A percentile compares a stretch with the other conserved stretches of the same genome.
Conservation (phyloP, 352 stramenopile genomes). For the Phytophthora idaei region DNA sequence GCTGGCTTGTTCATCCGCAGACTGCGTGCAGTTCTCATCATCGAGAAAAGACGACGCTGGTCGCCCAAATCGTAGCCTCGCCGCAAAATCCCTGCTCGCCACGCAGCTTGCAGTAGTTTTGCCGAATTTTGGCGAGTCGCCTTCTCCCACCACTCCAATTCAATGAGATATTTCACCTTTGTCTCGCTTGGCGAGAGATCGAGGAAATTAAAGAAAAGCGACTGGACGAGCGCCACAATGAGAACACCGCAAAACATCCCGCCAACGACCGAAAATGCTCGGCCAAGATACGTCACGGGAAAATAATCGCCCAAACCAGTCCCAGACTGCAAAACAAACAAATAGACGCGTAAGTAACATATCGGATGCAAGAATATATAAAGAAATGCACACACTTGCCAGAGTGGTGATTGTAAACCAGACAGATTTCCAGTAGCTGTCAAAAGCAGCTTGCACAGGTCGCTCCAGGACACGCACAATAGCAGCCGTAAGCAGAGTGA, state of each 20-base stretch:
- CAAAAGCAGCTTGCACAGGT: slow-evolving; percentile 61
- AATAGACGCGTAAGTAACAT: slow-evolving; percentile 1
- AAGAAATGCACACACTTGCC: slow-evolving; percentile 36
- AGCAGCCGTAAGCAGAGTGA: slow-evolving; percentile 64
- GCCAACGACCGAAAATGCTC: slow-evolving; percentile 57
- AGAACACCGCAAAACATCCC: slow-evolving; percentile 77
- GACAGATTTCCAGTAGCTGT: slow-evolving; percentile 75
- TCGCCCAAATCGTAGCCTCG: slow-evolving; percentile 1
- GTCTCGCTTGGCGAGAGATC: slow-evolving; percentile 67
- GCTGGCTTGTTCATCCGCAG: slow-evolving; percentile 41
- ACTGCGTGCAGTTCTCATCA: slow-evolving; percentile 35
- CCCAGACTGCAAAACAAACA: slow-evolving; percentile 44
- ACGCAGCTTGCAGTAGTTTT: slow-evolving; percentile 54
- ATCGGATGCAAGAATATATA: background rate
- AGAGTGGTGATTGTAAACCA: slow-evolving; percentile 76
- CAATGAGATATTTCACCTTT: slow-evolving; percentile 73
- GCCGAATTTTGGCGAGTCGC: slow-evolving; percentile 46
- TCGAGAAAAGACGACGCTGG: slow-evolving; percentile 31
- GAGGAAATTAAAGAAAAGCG: slow-evolving; percentile 77
- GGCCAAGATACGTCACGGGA: slow-evolving; percentile 69
- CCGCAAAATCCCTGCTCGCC: slow-evolving; percentile 27
- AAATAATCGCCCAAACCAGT: slow-evolving; percentile 79
- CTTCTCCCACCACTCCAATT: slow-evolving; percentile 63
- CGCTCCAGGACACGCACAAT: slow-evolving; percentile 78
- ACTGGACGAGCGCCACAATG: slow-evolving; percentile 76